Base-by-base conservation (phyloP, 768 basidiomycete genomes). In the Amanita polypyramis region DNA sequence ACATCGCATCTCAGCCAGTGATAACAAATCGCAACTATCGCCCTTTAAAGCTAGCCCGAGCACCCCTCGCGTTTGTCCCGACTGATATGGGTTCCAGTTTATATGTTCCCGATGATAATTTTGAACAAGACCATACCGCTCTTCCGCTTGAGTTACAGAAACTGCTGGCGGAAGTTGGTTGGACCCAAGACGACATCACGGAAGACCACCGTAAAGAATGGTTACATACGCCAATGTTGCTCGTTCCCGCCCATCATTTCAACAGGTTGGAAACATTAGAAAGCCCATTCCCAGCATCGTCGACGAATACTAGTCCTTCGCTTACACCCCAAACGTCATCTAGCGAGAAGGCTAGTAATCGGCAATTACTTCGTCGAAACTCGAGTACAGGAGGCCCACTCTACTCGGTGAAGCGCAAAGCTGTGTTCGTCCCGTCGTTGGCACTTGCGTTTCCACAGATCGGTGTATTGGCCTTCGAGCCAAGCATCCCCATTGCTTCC, bases 161-260 rank as follows among this genome's bases (percentile, higher is more conserved):
- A 51, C 76, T 78, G 36, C 66, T 90, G 14, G 73, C 76, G 1
- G 83, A 88, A 50, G 79, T 90, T 42, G 85, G 85, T 11, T 90
- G 85, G 84, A 73, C 70, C 4, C 72, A 81, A 33, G 80, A 84
- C 25, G 73, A 78, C 46, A 66, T 64, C 2, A 61, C 72, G 8
- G 65, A 72, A 7, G 78, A 85, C 55, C 74, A 75, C 45, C 70
- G 75, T 49, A 66, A 70, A 21, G 74, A 79, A 55, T 72, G 78
- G 72, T 70, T 77, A 50, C 69, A 66, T 56, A 81, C 77, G 3
- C 85, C 85, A 1, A 71, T 88, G 53, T 79, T 82, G 3, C 66
- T 85, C 12, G 62, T 87, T 0, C 79, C 85, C 0, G 68, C 66
- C 1, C 63, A 70, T 30, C 75, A 81, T 50, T 52, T 84, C 4